Conservation (phyloP, 169 alveolate genomes). For the Plasmodium cynomolgi region DNA sequence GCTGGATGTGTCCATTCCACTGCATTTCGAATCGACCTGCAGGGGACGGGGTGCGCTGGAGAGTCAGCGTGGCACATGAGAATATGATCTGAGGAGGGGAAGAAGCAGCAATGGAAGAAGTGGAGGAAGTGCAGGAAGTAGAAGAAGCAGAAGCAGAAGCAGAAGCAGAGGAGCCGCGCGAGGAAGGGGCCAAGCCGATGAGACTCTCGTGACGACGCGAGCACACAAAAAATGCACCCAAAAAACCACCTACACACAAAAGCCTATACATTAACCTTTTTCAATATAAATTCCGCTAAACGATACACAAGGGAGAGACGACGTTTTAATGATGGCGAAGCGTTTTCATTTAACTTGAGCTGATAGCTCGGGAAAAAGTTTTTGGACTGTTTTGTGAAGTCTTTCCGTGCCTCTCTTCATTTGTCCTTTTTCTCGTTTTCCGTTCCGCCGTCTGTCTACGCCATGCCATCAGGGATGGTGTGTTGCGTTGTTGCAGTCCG, state of each 20-base stretch:
- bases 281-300: background rate
- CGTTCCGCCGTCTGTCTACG: background rate
- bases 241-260: background rate
- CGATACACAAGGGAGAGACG: background rate
- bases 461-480: background rate
- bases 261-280: background rate
- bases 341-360: background rate
- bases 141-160: background rate
- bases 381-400: background rate
- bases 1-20: slow-evolving; percentile 91
- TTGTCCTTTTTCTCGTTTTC: background rate
- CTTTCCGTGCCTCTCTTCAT: background rate
- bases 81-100: slow-evolving; percentile 1
- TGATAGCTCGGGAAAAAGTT: background rate
- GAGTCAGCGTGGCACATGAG: slow-evolving; percentile 71
- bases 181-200: background rate
- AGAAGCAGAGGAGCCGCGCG: background rate
- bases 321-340: background rate
- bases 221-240: background rate
- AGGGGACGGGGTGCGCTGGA: slow-evolving; percentile 93
- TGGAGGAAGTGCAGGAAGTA: background rate
- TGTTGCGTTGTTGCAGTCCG: background rate
- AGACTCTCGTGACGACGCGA: background rate
- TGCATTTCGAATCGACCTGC: slow-evolving; percentile 89
- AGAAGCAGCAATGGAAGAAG: background rate